Base-by-base conservation (phyloP, 345 rosid species). In the Aquilaria malaccensis region DNA sequence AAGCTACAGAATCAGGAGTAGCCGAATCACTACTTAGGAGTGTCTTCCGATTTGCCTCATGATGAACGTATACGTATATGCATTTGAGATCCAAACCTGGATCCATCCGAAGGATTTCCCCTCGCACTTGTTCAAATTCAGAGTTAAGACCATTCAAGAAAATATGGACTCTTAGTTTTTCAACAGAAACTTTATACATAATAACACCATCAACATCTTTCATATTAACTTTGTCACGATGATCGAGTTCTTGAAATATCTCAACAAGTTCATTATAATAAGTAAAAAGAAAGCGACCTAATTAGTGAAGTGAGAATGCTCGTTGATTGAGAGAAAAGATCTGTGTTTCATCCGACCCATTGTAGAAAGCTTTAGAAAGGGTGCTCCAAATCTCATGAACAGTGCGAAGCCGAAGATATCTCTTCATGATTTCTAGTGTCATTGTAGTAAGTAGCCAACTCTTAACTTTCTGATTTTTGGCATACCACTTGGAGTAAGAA, bases 181-280 rank as follows among this genome's bases (percentile, higher is more conserved):
- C 11, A 63, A 63, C 15, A 10, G 43, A 31, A 0, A 13, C 53
- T 41, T 33, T 13, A 33, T 60, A 60, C 4, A 30, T 13, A 45
- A 1, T 51, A 45, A 22, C 22, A 22, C 22, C 22, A 22, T 22
- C 22, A 22, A 22, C 22, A 22, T 60, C 30, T 9, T 14, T 30
- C 63, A 60, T 60, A 10, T 22, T 11, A 32, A 60, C 52, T 11
- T 63, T 41, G 32, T 63, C 48, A 52, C 1, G 58, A 9, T 53
- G 58, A 63, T 52, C 66, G 13, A 63, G 43, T 37, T 37, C 43
- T 37, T 37, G 43, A 37, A 37, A 37, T 37, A 37, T 37, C 13
- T 52, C 55, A 10, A 52, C 15, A 7, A 52, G 55, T 10, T 52
- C 55, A 52, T 15, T 30, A 52, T 52, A 52, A 52, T 52, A 52